These are phyloP conservation scores for Yarrowia hollandica DNA, from an alignment of 805 yeast species.

Conservation along the genomic window DNA sequence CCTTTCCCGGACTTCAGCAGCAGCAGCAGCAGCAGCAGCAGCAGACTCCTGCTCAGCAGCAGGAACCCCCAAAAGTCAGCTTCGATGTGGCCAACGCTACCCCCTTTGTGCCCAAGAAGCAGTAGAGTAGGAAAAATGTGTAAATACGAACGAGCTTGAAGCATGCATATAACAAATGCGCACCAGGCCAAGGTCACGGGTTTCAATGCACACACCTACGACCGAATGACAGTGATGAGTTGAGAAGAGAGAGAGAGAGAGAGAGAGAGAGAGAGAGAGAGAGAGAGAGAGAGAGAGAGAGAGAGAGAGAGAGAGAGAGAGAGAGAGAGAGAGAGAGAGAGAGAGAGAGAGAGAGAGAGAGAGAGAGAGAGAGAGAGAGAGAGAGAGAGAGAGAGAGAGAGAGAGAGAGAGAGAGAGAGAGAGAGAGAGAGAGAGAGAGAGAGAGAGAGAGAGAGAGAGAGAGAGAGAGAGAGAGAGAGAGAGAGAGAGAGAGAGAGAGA, in stretches of 20 bases:
- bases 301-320: not conserved
- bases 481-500: not conserved
- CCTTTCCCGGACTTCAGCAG: conserved; percentile 30
- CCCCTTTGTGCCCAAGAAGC: conserved; percentile 42
- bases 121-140: conserved; percentile 3
- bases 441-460: not conserved
- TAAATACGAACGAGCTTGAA: no score
- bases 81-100: conserved; percentile 43
- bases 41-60: conserved; percentile 35
- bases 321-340: not conserved
- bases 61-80: conserved; percentile 32
- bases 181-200: no score
- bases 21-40: conserved; percentile 31
- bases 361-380: not conserved
- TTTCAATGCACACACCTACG: not conserved
- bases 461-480: not conserved
- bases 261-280: not conserved
- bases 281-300: not conserved
- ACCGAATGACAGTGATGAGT: not conserved
- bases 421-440: not conserved
- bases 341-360: not conserved
- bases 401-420: not conserved
- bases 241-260: not conserved
- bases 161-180: no score
- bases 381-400: not conserved